phyloP scores from a whole-genome alignment of 305 asterid species.

The Solanum hybrid region DNA sequence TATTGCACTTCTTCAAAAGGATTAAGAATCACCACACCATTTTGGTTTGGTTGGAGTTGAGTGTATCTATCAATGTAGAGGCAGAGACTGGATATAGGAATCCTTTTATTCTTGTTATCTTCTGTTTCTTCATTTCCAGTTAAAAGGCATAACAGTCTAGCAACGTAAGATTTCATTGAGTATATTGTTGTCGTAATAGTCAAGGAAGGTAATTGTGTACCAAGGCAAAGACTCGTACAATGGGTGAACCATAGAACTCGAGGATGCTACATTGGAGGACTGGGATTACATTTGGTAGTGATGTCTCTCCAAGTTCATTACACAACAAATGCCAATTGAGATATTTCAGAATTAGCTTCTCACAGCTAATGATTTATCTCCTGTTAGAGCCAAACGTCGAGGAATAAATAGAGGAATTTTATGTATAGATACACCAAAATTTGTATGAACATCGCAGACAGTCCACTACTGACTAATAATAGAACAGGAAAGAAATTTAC shows the following conservation, averaged over 20 bases:
- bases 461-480: not conserved
- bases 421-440: slow-evolving; percentile 3
- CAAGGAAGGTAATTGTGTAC: not conserved
- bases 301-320: not conserved
- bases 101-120: not conserved
- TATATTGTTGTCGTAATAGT: not conserved
- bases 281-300: not conserved
- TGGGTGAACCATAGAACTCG: not conserved
- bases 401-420: not conserved
- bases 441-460: not conserved
- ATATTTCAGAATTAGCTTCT: not conserved
- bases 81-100: not conserved
- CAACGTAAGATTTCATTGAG: not conserved
- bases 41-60: not conserved
- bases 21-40: not conserved
- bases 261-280: not conserved
- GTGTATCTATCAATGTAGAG: not conserved
- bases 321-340: not conserved
- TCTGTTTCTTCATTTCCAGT: not conserved
- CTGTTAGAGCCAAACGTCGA: not conserved
- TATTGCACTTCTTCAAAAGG: not conserved
- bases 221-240: not conserved
- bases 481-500: slow-evolving; percentile 8
- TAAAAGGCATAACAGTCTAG: not conserved
- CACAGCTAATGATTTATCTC: not conserved